Evolutionary conservation across 169 alveolate genomes (phyloP).

Genomic region (Plasmodium reichenowi): DNA sequence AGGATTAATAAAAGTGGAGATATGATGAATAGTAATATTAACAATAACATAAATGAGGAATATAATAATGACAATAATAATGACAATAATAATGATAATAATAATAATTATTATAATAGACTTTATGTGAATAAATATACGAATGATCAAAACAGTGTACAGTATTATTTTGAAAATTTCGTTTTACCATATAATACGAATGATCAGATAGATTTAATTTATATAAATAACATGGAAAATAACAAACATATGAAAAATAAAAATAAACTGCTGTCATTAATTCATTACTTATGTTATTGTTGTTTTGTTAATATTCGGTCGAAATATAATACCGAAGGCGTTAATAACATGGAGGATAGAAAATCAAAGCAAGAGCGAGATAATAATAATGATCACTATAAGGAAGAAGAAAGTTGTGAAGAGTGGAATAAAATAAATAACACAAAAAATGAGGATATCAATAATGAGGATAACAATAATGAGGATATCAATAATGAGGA

Average conservation of each 20-base stretch:
- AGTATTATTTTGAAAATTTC: slow-evolving; percentile 56
- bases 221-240: slow-evolving; percentile 14
- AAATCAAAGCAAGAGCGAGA: background rate
- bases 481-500: background rate
- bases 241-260: slow-evolving; percentile 49
- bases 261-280: slow-evolving; percentile 55
- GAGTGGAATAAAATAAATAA: background rate
- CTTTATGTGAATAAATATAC: background rate
- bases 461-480: background rate
- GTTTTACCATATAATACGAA: slow-evolving; percentile 43
- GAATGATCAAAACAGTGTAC: slow-evolving; percentile 9
- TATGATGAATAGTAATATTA: background rate
- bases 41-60: too few species aligned
- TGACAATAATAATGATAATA: background rate
- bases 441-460: background rate
- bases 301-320: slow-evolving; percentile 70
- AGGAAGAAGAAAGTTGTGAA: background rate
- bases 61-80: background rate
- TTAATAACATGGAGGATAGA: background rate
- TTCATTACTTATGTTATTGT: slow-evolving; percentile 73
- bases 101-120: too few species aligned
- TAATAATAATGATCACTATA: background rate
- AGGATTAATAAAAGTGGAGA: background rate
- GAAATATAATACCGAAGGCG: slow-evolving; percentile 14
- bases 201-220: slow-evolving; percentile 45